Conservation (phyloP, 139 green algal species). For the Chlamydomonas schloesseri region DNA sequence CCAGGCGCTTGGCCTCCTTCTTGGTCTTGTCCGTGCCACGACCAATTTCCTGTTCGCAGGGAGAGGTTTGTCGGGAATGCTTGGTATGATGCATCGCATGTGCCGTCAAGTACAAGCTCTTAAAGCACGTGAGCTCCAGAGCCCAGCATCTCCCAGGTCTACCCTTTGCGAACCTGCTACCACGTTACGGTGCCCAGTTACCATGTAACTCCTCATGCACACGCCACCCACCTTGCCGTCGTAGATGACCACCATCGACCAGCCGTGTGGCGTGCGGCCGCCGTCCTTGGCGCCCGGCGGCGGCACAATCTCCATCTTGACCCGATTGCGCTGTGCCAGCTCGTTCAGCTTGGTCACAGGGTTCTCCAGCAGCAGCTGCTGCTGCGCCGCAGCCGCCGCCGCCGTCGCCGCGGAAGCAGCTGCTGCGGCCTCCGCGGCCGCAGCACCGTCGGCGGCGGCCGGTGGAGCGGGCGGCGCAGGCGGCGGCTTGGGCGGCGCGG, state of each 20-base stretch:
- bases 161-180: too few relatives aligned
- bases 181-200: too few relatives aligned
- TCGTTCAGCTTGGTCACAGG: conserved; percentile 34
- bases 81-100: too few relatives aligned
- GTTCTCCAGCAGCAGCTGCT: conserved; percentile 18
- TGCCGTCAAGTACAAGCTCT: too few relatives aligned
- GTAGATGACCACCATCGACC: conserved; percentile 9
- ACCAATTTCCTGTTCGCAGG: conserved; percentile 28
- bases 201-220: too few relatives aligned
- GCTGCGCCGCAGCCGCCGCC: neutral
- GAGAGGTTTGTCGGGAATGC: too few relatives aligned
- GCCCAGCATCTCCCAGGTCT: too few relatives aligned
- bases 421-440: too few relatives aligned
- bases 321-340: conserved; percentile 26
- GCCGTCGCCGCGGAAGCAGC: too few relatives aligned
- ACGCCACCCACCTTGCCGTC: neutral
- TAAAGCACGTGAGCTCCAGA: too few relatives aligned
- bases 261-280: neutral
- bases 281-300: neutral
- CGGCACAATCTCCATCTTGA: neutral
- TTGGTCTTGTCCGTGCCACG: neutral
- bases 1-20: conserved; percentile 35
- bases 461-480: neutral
- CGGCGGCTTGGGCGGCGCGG: neutral
- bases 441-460: too few relatives aligned